Percentiles rank a stretch among this genome's conserved stretches.
Evolutionary conservation across 2,329 filamentous ascomycete species (phyloP).

Genomic region (Aspergillus tubingensis): DNA sequence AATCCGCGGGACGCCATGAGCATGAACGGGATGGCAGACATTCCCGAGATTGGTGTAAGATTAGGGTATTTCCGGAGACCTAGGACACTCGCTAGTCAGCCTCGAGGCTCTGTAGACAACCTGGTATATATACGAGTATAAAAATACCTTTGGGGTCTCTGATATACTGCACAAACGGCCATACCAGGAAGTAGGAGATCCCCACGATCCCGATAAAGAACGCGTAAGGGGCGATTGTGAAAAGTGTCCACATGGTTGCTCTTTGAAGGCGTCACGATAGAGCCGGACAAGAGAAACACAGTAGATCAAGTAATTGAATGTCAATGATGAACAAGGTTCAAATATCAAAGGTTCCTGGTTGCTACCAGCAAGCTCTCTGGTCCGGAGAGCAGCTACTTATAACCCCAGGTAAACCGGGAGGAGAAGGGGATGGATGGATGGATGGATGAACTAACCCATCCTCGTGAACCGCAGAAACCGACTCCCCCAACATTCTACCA

Average conservation of each 20-base stretch:
- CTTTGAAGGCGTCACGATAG: not conserved
- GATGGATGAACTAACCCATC: not conserved
- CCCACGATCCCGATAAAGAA: conserved; percentile 21
- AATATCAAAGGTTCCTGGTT: not conserved
- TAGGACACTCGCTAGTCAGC: conserved; percentile 14
- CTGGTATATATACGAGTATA: not conserved
- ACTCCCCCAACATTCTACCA: not conserved
- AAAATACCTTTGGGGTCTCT: conserved; percentile 31
- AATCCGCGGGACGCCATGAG: conserved; percentile 47
- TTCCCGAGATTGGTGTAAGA: conserved; percentile 46
- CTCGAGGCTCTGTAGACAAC: no score
- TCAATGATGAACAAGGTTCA: not conserved
- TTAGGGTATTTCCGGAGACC: conserved; percentile 53
- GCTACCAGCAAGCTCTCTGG: not conserved
- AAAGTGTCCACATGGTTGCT: conserved; percentile 23
- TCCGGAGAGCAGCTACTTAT: not conserved
- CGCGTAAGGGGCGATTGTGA: conserved; percentile 27
- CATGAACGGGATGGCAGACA: conserved; percentile 53
- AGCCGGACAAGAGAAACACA: not conserved
- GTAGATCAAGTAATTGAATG: not conserved
- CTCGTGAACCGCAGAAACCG: conserved; percentile 1
- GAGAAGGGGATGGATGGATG: not conserved
- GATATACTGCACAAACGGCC: conserved; percentile 30
- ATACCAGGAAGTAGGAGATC: conserved; percentile 28
- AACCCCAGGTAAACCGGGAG: not conserved